Conservation (phyloP, 2,329 filamentous ascomycete genomes). For the Acrodontium crateriforme region DNA sequence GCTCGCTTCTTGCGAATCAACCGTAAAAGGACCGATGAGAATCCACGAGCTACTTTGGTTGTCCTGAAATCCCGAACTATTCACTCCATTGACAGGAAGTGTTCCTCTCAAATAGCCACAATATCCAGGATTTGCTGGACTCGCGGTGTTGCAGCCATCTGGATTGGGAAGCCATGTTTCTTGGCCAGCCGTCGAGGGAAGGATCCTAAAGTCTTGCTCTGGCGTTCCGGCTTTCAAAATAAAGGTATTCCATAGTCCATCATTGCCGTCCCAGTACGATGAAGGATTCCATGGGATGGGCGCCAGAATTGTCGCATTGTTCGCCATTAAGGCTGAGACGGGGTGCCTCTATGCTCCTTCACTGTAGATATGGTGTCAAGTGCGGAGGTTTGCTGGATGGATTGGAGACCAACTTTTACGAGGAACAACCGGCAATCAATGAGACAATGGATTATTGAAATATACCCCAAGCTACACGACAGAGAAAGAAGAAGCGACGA, state of each 20-base stretch:
- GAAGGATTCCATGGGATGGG: slow-evolving; percentile 6
- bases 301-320: not conserved
- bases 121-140: slow-evolving; percentile 7
- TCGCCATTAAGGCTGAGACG: too few species aligned
- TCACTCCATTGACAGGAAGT: slow-evolving; percentile 12
- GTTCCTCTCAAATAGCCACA: slow-evolving; percentile 20
- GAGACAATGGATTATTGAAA: too few species aligned
- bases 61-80: slow-evolving; percentile 14
- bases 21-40: slow-evolving; percentile 19
- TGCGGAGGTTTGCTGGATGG: too few species aligned
- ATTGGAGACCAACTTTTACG: too few species aligned
- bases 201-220: slow-evolving; percentile 9
- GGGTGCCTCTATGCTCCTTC: too few species aligned
- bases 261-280: slow-evolving; percentile 11
- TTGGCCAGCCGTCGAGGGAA: slow-evolving; percentile 20
- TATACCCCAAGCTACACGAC: too few species aligned
- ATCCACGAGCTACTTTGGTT: slow-evolving; percentile 23
- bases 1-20: slow-evolving; percentile 17
- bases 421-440: too few species aligned
- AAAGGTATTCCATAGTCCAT: slow-evolving; percentile 15
- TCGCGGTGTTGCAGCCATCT: slow-evolving; percentile 19
- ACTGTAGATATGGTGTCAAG: too few species aligned
- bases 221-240: slow-evolving; percentile 13
- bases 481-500: too few species aligned
- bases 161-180: slow-evolving; percentile 23